Evolutionary conservation across 768 basidiomycete genomes (phyloP).

Genomic region (Amanita jacksonii): DNA sequence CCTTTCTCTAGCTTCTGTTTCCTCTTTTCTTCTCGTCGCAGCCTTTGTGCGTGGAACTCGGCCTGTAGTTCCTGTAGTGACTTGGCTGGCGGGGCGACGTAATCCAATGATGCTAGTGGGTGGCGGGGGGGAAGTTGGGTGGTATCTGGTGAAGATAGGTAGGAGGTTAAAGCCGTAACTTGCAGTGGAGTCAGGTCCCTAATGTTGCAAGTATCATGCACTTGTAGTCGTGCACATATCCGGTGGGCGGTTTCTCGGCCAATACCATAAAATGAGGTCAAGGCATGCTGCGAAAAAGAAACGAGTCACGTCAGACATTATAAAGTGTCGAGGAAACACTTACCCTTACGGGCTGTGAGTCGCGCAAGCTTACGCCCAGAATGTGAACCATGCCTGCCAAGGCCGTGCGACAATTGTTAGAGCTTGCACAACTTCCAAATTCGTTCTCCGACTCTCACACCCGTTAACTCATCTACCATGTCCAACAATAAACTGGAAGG

Average conservation of each 20-base stretch:
- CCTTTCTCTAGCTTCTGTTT: slow-evolving; percentile 16
- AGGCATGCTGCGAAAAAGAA: slow-evolving; percentile 55
- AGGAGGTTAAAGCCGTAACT: slow-evolving; percentile 86
- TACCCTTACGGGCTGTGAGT: slow-evolving; percentile 70
- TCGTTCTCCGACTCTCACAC: slow-evolving; percentile 7
- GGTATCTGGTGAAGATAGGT: slow-evolving; percentile 83
- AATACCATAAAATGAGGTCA: slow-evolving; percentile 86
- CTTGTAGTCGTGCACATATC: slow-evolving; percentile 85
- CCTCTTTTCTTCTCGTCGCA: slow-evolving; percentile 22
- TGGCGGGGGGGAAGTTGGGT: slow-evolving; percentile 55
- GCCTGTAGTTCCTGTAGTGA: slow-evolving; percentile 30
- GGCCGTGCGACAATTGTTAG: slow-evolving; percentile 5
- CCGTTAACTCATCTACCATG: slow-evolving; percentile 34
- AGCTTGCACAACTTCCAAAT: slow-evolving; percentile 10
- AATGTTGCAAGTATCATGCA: slow-evolving; percentile 80
- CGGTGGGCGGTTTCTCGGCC: slow-evolving; percentile 65
- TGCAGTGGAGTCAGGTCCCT: slow-evolving; percentile 78
- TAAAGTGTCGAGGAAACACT: slow-evolving; percentile 15
- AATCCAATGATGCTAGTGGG: slow-evolving; percentile 52
- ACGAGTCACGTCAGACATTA: slow-evolving; percentile 1
- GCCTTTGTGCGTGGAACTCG: slow-evolving; percentile 25
- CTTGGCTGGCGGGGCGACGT: slow-evolving; percentile 37
- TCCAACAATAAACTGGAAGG: slow-evolving; percentile 71
- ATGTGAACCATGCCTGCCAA: slow-evolving; percentile 66
- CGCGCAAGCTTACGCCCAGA: slow-evolving; percentile 75